Percentiles rank a stretch among this genome's conserved stretches.
Conservation (phyloP, 257 asterid genomes). For the Gynochthodes officinalis region DNA sequence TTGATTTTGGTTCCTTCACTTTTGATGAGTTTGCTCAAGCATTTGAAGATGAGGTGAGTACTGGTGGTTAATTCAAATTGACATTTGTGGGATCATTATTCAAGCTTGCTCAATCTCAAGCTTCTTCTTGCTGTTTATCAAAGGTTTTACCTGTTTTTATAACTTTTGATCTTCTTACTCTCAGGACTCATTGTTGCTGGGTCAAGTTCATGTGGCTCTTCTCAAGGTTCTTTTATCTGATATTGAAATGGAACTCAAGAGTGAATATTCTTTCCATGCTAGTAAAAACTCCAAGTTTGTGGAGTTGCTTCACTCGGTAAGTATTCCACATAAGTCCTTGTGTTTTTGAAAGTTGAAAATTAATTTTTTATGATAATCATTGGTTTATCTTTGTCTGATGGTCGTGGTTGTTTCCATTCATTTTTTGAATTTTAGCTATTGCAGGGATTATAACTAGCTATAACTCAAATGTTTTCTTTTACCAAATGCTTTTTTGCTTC, state of each 20-base stretch:
- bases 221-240: slow-evolving; percentile 73
- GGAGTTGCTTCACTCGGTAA: slow-evolving; percentile 74
- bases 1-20: slow-evolving; percentile 61
- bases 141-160: slow-evolving; percentile 14
- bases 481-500: neutral
- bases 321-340: slow-evolving; percentile 14
- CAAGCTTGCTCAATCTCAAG: neutral
- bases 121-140: neutral
- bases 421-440: neutral
- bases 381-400: neutral
- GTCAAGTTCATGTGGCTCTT: slow-evolving; percentile 82
- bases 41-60: slow-evolving; percentile 78
- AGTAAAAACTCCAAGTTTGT: slow-evolving; percentile 78
- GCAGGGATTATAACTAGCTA: neutral
- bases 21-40: slow-evolving; percentile 80
- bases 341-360: neutral
- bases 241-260: slow-evolving; percentile 54
- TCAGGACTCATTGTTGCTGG: slow-evolving; percentile 84
- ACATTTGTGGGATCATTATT: neutral
- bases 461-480: neutral
- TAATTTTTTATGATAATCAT: neutral
- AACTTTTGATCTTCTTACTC: slow-evolving; percentile 27
- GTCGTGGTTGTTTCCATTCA: neutral
- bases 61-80: slow-evolving; percentile 6
- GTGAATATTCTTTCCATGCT: slow-evolving; percentile 52